Base-by-base conservation (phyloP, 352 stramenopile genomes). In the Albugo candida region DNA sequence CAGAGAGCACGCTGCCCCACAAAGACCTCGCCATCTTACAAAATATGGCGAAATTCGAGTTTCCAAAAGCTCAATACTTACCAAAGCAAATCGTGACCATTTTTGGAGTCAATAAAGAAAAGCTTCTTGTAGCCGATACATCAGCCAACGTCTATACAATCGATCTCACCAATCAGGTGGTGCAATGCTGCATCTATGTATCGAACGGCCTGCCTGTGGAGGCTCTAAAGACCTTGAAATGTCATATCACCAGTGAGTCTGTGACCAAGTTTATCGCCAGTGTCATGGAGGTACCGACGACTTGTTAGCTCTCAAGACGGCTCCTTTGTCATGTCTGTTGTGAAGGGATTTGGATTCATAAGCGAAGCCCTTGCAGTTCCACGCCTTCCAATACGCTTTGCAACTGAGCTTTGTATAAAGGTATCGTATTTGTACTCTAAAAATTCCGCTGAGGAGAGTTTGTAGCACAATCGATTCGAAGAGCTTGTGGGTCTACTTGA, bases 351-450 rank as follows among this genome's bases (percentile, higher is more conserved):
- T 53, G 69, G 60, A 3, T 70, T 77, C 43, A 45, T 58, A 16
- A 24, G 45, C 0, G 54, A 71, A 13, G 65, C 64, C 2, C 49
- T 83, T 36, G 49, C 52, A 1, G 54, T 83, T 1, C 53, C 56
- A 0, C 53, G 58, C 13, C 49, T 81, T 5, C 77, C 71, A 0
- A 20, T 65, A 11, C 45, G 36, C 0, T 45, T 70, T 27, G 70
- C 69, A 51, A 54, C 80, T 34, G 82, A 80, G 53, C 66, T 87
- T 16, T 77, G 67, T 46, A 77, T 84, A 45, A 87, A 78, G 53
- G 59, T 66, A 45, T 31, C 24, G 24, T 8, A 31, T 10, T 31
- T 3, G 24, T 31, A 8, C 8, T 31, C 24, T 31, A 31, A 31
- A 8, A 10, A 8, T 31, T 8, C 8, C 24, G 24, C 24, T 31